Percentiles rank a stretch among this genome's conserved stretches.
Evolutionary conservation across 768 basidiomycete genomes (phyloP).

Genomic region (Sporobolomyces phaffii): DNA sequence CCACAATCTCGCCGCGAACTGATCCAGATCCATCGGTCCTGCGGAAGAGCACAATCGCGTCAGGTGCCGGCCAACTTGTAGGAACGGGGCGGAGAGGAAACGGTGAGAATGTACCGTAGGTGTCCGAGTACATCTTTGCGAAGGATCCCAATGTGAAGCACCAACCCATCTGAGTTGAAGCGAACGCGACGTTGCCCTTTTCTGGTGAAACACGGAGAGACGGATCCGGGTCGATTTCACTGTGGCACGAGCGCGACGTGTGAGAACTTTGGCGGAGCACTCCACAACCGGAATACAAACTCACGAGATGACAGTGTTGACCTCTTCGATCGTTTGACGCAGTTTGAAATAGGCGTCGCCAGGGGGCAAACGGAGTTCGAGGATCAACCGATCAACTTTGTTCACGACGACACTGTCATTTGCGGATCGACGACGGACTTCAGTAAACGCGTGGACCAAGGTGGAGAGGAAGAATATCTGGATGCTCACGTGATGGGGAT

Average conservation of each 20-base stretch:
- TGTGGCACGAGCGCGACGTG: too few species aligned
- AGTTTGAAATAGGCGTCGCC: slow-evolving; percentile 98
- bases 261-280: too few species aligned
- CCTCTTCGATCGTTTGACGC: slow-evolving; percentile 96
- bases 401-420: slow-evolving; percentile 81
- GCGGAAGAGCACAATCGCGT: background rate
- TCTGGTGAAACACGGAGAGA: slow-evolving; percentile 85
- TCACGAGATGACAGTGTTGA: slow-evolving; percentile 91
- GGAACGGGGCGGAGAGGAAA: background rate
- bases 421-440: too few species aligned
- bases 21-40: slow-evolving; percentile 73
- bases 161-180: slow-evolving; percentile 95
- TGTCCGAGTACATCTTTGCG: slow-evolving; percentile 91
- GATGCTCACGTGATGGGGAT: slow-evolving; percentile 27
- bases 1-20: slow-evolving; percentile 89
- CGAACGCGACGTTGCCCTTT: slow-evolving; percentile 92
- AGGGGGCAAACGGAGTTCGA: slow-evolving; percentile 92
- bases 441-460: too few species aligned
- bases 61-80: background rate
- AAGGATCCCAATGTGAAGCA: slow-evolving; percentile 92
- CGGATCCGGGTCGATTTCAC: slow-evolving; percentile 75
- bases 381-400: slow-evolving; percentile 94
- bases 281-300: slow-evolving; percentile 40
- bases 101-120: slow-evolving; percentile 62
- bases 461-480: background rate